Conservation (phyloP, 148 eudicot genomes). For the Dysphania ambrosioides region DNA sequence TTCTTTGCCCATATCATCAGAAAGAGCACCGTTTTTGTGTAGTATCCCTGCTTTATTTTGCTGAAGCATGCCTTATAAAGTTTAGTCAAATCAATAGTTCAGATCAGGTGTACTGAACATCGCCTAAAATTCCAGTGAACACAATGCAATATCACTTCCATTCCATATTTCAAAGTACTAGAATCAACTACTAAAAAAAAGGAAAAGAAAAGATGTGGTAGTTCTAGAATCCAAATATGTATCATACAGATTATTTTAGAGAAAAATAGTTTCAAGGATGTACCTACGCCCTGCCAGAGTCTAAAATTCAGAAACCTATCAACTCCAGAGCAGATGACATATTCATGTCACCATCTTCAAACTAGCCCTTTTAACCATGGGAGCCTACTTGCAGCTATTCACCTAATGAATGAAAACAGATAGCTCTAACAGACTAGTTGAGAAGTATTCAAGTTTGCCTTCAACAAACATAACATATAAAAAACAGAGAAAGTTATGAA, state of each 20-base stretch:
- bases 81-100: too few relatives aligned
- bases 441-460: not conserved
- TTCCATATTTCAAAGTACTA: not conserved
- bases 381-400: not conserved
- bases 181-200: too few relatives aligned
- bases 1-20: conserved; percentile 26
- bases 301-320: not conserved
- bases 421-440: not conserved
- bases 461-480: too few relatives aligned
- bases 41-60: too few relatives aligned
- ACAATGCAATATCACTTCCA: not conserved
- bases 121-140: not conserved
- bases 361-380: not conserved
- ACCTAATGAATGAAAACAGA: not conserved
- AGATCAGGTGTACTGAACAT: too few relatives aligned
- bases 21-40: too few relatives aligned
- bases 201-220: too few relatives aligned
- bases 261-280: too few relatives aligned
- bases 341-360: not conserved
- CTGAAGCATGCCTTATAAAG: too few relatives aligned
- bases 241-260: too few relatives aligned
- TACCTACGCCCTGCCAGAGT: not conserved
- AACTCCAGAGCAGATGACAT: not conserved
- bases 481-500: too few relatives aligned
- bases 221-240: too few relatives aligned